Evolutionary conservation across 768 basidiomycete species (phyloP), one percentile per base, ranked within the genome.

Genomic region (Cystofilobasidium capitatum): DNA sequence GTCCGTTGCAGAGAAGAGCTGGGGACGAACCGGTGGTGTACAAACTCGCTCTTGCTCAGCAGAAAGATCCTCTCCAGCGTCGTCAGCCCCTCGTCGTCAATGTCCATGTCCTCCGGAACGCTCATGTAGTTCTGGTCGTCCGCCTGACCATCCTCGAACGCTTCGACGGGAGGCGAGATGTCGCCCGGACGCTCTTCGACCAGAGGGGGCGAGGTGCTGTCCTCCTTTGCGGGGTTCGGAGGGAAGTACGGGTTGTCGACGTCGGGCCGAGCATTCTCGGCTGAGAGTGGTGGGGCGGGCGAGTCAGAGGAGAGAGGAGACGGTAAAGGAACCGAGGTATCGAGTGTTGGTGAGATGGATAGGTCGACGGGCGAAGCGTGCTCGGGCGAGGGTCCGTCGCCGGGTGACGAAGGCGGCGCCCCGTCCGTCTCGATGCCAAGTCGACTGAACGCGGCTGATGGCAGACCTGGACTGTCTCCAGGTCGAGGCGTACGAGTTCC

Each of bases 61-160:
- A 96, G 83, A 78, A 91, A 96, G 69, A 94, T 93, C 74, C 88
- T 86, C 79, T 97, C 93, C 58, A 97, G 83, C 26, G 88, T 83
- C 76, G 79, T 88, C 69, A 93, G 81, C 63, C 84, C 84, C 70
- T 90, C 89, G 71, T 91, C 88, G 71, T 92, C 90, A 73, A 86
- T 77, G 22, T 76, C 77, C 58, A 79, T 76, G 57, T 78, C 79
- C 66, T 57, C 68, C 14, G 60, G 42, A 0, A 54, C 66, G 14
- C 58, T 39, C 16, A 68, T 20, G 60, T 62, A 68, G 8, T 35
- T 33, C 16, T 31, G 54, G 17, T 24, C 20, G 36, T 45, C 59
- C n/a, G 58, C 5, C 22, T 39, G 37, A 9, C 13, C 35, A 3
- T 16, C 39, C 31, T 1, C 24, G 31, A 22, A 22, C 22, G 40